Conservation (phyloP, 106 monocot species). For the Dendrobium catenatum region DNA sequence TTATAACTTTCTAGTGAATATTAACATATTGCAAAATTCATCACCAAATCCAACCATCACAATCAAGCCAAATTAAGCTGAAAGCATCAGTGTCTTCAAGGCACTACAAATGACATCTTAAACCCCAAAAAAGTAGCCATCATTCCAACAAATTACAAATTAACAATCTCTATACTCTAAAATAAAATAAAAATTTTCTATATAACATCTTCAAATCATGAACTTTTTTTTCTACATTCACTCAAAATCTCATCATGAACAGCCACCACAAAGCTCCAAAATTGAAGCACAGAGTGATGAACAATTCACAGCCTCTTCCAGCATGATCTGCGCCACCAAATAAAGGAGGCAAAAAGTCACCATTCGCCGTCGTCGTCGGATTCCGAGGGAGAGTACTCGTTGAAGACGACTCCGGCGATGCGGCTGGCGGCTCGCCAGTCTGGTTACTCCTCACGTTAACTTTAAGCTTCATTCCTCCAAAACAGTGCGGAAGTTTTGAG, state of each 20-base stretch:
- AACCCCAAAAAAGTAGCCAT: too few relatives aligned
- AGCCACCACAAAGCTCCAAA: background rate
- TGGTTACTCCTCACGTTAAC: background rate
- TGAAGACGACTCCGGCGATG: background rate
- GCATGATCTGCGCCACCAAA: background rate
- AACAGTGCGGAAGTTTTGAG: conserved; percentile 16
- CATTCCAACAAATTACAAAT: too few relatives aligned
- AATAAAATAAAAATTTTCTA: too few relatives aligned
- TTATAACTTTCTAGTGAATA: too few relatives aligned
- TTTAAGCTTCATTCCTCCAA: conserved; percentile 17
- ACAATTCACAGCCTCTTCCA: background rate
- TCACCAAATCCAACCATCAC: too few relatives aligned
- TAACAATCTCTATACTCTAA: too few relatives aligned
- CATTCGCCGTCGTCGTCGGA: background rate
- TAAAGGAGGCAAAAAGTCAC: background rate
- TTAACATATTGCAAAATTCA: too few relatives aligned
- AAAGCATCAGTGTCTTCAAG: too few relatives aligned
- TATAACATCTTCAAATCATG: too few relatives aligned
- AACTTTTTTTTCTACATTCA: background rate
- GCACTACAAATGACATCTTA: too few relatives aligned
- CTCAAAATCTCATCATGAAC: background rate
- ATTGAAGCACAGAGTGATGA: background rate
- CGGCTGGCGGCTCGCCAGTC: background rate
- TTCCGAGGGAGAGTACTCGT: background rate
- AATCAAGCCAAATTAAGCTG: too few relatives aligned